Conservation (phyloP, 345 rosid genomes). For the Barbarea vulgaris region DNA sequence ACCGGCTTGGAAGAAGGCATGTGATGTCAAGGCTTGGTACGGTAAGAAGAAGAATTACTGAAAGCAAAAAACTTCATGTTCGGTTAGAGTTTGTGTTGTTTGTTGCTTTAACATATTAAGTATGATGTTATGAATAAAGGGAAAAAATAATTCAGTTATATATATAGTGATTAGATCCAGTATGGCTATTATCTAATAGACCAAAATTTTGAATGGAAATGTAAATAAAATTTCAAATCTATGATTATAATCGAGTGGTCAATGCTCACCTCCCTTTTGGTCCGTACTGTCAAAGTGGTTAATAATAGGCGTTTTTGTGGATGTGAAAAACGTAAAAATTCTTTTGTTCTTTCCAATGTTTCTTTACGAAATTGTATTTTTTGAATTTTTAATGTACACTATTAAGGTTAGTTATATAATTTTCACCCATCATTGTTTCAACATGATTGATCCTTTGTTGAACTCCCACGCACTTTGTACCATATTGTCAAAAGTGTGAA, state of each 20-base stretch:
- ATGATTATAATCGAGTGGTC: too few relatives aligned
- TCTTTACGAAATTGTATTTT: too few relatives aligned
- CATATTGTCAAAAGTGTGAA: neutral
- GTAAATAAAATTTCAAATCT: neutral
- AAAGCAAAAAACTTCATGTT: neutral
- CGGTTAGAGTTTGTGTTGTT: neutral
- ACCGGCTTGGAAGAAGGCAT: slow-evolving; percentile 66
- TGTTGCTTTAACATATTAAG: neutral
- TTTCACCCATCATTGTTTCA: neutral
- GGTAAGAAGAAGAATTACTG: neutral
- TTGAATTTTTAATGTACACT: neutral
- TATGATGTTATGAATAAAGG: slow-evolving; percentile 1
- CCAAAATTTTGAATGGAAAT: neutral
- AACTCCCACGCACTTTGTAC: neutral
- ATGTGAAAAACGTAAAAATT: too few relatives aligned
- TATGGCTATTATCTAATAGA: too few relatives aligned
- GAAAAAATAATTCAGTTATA: neutral
- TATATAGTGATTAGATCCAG: neutral
- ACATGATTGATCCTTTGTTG: neutral
- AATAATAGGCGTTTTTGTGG: too few relatives aligned
- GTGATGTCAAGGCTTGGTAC: slow-evolving; percentile 24
- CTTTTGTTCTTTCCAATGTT: too few relatives aligned
- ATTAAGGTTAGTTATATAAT: neutral
- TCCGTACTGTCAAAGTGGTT: too few relatives aligned
- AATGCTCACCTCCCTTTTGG: too few relatives aligned